Evolutionary conservation across 2,329 filamentous ascomycete species (phyloP).

Genomic region (Sporothrix inflata): DNA sequence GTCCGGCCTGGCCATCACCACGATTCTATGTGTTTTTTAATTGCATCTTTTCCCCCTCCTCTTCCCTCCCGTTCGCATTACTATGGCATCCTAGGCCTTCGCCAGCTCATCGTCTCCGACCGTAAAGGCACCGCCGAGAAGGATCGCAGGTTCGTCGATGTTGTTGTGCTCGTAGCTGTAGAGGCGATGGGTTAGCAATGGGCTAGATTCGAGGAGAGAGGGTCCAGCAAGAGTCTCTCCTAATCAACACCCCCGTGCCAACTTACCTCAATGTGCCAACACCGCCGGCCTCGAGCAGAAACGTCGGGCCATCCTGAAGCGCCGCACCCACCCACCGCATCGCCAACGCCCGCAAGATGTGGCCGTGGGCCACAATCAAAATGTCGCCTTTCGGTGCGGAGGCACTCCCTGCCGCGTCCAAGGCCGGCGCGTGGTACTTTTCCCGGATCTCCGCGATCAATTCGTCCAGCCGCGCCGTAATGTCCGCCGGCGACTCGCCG

Average conservation of each 20-base stretch:
- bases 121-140: slow-evolving; percentile 73
- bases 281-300: slow-evolving; percentile 87
- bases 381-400: slow-evolving; percentile 58
- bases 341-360: slow-evolving; percentile 85
- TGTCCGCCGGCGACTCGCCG: slow-evolving; percentile 77
- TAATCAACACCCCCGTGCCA: background rate
- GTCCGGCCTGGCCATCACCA: too few species aligned
- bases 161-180: slow-evolving; percentile 77
- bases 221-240: background rate
- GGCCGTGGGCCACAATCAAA: slow-evolving; percentile 83
- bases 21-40: too few species aligned
- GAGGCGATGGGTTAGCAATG: background rate
- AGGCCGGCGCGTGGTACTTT: slow-evolving; percentile 57
- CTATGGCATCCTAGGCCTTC: slow-evolving; percentile 22
- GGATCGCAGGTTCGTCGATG: slow-evolving; percentile 76
- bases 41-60: too few species aligned
- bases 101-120: slow-evolving; percentile 45
- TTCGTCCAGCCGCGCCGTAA: slow-evolving; percentile 72
- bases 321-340: slow-evolving; percentile 80
- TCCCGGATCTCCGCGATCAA: slow-evolving; percentile 75
- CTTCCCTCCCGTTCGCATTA: too few species aligned
- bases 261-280: slow-evolving; percentile 75
- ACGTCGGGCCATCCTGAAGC: slow-evolving; percentile 73
- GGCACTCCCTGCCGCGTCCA: slow-evolving; percentile 51
- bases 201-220: too few species aligned